Evolutionary conservation across 2,329 filamentous ascomycete species (phyloP), one percentile per base, ranked within the genome.

Genomic region (Aureobasidium sp.): DNA sequence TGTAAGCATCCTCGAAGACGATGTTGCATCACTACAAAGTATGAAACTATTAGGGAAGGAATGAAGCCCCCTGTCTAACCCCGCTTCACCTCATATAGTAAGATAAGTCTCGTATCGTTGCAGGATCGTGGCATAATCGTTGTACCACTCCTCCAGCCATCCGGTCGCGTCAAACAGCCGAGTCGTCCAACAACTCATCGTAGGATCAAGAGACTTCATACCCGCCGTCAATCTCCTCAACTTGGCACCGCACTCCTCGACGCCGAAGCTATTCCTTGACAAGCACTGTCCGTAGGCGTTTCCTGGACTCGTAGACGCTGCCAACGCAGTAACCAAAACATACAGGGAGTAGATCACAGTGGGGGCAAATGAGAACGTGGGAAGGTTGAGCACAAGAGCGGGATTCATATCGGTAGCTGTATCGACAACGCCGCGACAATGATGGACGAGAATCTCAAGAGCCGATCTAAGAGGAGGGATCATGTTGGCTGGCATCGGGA

Each of bases 401-500:
- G 54, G 42, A 15, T 58, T 23, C 42, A 58, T 58, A 1, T 58
- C 21, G 6, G 54, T 19, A 25, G 31, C 54, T 3, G 43, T 40
- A 1, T 58, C 43, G 15, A 58, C 23, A 1, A 49, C 54, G 15
- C 31, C 42, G 7, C 49, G 54, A 17, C 54, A 58, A 23, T 58
- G 42, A 17, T 38, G 17, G 1, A 58, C 29, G 1, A 58, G 29
- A 11, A 43, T 17, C 11, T 19, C 17, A 4, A 58, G 55, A 11
- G 43, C 55, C 21, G 23, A 11, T 13, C 19, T 25, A n/a, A 49
- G 21, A 2, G 33, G 55, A 8, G 23, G 33, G 9, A 58, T 65
- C 5, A 69, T 60, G 3, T 53, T 21, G 2, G 33, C 25, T 4
- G 69, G 68, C 29, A 61, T 51, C 9, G 68, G 68, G 37, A 69